Conservation (phyloP, 192 early-diverging fungal genomes). For the Cladochytrium replicatum region DNA sequence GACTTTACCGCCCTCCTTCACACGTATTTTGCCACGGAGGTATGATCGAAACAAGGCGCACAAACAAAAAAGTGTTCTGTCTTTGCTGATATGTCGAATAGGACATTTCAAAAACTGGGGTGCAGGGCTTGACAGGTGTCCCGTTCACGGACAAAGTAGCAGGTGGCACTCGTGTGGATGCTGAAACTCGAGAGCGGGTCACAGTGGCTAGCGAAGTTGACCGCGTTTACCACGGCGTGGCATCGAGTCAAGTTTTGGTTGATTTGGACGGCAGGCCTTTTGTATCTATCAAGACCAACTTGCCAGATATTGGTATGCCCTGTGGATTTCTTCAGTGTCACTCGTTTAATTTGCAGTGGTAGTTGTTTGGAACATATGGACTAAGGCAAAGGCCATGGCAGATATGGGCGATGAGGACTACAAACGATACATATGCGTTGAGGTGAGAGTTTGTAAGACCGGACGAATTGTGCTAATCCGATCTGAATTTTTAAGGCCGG, state of each 20-base stretch:
- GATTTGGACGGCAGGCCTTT: slow-evolving; percentile 10
- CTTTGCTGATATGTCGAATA: slow-evolving; percentile 2
- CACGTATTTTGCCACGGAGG: slow-evolving; percentile 60
- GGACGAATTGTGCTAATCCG: not conserved
- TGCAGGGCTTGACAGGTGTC: slow-evolving; percentile 55
- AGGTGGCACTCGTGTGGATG: slow-evolving; percentile 10
- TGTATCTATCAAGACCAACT: slow-evolving; percentile 15
- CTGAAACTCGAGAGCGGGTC: slow-evolving; percentile 42
- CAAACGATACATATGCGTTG: slow-evolving; percentile 84
- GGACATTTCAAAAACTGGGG: slow-evolving; percentile 51
- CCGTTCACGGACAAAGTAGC: slow-evolving; percentile 66
- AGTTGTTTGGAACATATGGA: slow-evolving; percentile 97
- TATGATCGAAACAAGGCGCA: not conserved
- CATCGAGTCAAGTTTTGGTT: slow-evolving; percentile 18
- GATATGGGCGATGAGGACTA: slow-evolving; percentile 88
- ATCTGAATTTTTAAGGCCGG: slow-evolving; percentile 36
- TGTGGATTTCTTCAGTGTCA: not conserved
- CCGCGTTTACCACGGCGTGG: slow-evolving; percentile 69
- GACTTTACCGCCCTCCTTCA: slow-evolving; percentile 84
- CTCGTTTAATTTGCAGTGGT: slow-evolving; percentile 22
- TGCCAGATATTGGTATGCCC: slow-evolving; percentile 25
- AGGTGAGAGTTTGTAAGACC: slow-evolving; percentile 36
- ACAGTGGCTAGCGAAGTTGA: slow-evolving; percentile 68
- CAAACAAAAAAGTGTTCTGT: not conserved
- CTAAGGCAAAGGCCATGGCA: slow-evolving; percentile 71